Conservation (phyloP, 345 rosid genomes). For the Arabidopsis thaliana region TAIR10.1 NC_003071.7:14269501-14270000, state of each 20-base stretch:
- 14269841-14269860: slow-evolving; percentile 44
- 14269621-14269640: slow-evolving; percentile 51
- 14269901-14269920: slow-evolving; percentile 83
- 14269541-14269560: slow-evolving; percentile 31
- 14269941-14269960: slow-evolving; percentile 45
- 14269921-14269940: slow-evolving; percentile 88
- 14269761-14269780: slow-evolving; percentile 10
- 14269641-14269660: slow-evolving; percentile 68
- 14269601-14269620: slow-evolving; percentile 40
- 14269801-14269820: not conserved
- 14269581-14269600: slow-evolving; percentile 45
- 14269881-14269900: slow-evolving; percentile 63
- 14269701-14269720: slow-evolving; percentile 51
- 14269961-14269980: not conserved
- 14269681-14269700: slow-evolving; percentile 47
- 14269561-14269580: slow-evolving; percentile 2
- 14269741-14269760: slow-evolving; percentile 60
- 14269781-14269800: not conserved
- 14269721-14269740: slow-evolving; percentile 61
- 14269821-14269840: slow-evolving; percentile 53
- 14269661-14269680: slow-evolving; percentile 63
- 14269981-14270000: not conserved
- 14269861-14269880: slow-evolving; percentile 65
- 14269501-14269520: slow-evolving; percentile 2
- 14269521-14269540: not conserved